These are phyloP conservation scores for Podospora comata DNA, from an alignment of 495 filamentous ascomycete genomes.

Conservation along the genomic window DNA sequence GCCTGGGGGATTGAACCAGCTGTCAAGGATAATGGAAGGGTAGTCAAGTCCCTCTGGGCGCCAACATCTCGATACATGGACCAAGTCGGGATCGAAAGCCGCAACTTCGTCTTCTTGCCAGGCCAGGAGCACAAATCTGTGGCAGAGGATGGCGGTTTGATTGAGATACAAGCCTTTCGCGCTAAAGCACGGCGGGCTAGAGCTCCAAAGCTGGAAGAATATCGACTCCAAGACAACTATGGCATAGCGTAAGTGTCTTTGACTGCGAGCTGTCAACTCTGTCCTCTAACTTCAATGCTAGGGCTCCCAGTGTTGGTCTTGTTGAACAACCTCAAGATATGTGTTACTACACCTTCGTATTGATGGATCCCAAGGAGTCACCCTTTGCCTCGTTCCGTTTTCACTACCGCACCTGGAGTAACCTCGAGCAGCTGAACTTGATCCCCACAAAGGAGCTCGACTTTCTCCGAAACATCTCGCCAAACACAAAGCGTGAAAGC, in stretches of 20 bases:
- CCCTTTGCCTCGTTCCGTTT: constrained; percentile 49
- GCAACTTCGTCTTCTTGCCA: constrained; percentile 44
- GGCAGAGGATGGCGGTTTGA: constrained; percentile 50
- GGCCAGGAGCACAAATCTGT: constrained; percentile 33
- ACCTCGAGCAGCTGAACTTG: constrained; percentile 43
- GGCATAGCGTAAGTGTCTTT: constrained; percentile 44
- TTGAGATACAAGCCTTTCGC: constrained; percentile 51
- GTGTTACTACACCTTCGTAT: constrained; percentile 44
- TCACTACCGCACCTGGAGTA: constrained; percentile 47
- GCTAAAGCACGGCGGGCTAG: constrained; percentile 37
- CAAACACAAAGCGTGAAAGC: constrained; percentile 11
- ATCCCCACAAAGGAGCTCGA: constrained; percentile 27
- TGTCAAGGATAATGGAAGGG: constrained; percentile 30
- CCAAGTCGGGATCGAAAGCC: constrained; percentile 37
- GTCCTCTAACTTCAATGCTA: constrained; percentile 14
- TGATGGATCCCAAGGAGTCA: constrained; percentile 46
- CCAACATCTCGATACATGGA: constrained; percentile 30
- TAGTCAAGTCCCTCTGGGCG: constrained; percentile 45
- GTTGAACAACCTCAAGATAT: constrained; percentile 47
- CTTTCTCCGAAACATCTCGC: constrained; percentile 13
- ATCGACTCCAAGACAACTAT: constrained; percentile 40
- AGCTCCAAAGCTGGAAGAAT: constrained; percentile 36
- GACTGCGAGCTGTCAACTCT: neutral
- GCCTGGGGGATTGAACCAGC: constrained; percentile 47
- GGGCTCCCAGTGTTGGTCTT: constrained; percentile 44